Evolutionary conservation across 805 yeast species (phyloP), one percentile per base, ranked within the genome.

Genomic region (Ogataea salicorniae): DNA sequence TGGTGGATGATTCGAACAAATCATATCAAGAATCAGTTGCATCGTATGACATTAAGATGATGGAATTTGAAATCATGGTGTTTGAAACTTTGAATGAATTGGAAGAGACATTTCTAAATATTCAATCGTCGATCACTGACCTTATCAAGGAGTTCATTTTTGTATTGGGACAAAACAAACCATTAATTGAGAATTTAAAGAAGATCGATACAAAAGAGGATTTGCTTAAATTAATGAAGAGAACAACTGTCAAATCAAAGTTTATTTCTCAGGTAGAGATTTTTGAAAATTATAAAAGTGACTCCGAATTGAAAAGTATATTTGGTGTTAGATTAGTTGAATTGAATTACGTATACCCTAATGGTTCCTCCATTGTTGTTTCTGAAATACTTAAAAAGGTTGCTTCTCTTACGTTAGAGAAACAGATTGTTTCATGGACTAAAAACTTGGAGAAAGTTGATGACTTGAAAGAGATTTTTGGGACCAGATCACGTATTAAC

Each of bases 231-330:
- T 38, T 54, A 16, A 13, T 54, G 26, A 22, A 17, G 11, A 22
- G 5, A 7, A 34, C 52, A 11, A 36, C 41, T 8, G 4, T 29
- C 34, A 51, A 37, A 33, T 41, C 44, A 5, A 54, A 54, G 40
- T 54, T 31, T 31, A 6, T 46, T 4, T 41, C 52, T 1, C 33
- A 37, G 8, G 41, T 44, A 5, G 35, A 29, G 18, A 46, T 46
- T 9, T 54, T 54, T 46, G 54, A 54, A 43, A 46, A 46, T 42
- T 54, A 52, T 41, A 44, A 48, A n/a, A 37, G 39, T 34, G 52
- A 44, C 5, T 14, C 39, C 18, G 22, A 11, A 11, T 40, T 50
- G 20, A 45, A 41, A 33, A 46, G 51, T 5, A 33, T 52, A 14
- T 54, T 54, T 45, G 57, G 55, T 7, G 54, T 48, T 16, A 42